Evolutionary conservation across 2,329 filamentous ascomycete genomes (phyloP), one percentile per base, ranked within the genome.

Genomic region (Colletotrichum sp.): DNA sequence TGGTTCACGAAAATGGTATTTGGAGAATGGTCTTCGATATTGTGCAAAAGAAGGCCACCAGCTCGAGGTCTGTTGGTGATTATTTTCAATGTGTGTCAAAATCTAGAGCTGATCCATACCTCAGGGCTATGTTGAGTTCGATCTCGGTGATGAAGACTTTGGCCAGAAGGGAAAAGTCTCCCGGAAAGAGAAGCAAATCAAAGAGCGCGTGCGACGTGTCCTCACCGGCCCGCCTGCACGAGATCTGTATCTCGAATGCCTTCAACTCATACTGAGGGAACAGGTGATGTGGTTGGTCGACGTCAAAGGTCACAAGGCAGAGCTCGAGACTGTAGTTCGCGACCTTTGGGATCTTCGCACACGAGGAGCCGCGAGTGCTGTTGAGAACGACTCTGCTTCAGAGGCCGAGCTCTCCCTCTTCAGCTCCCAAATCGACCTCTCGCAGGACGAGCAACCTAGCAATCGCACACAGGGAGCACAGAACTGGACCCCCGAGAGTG

Each of bases 321-420:
- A 98, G 80, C 88, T 98, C 15, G 95, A 98, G 87, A 93, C 87
- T 9, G 88, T 98, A 12, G 92, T 98, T 7, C 92, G 93, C 75
- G 96, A 98, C 82, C 89, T 99, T 16, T 99, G 97, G 96, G 89
- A 93, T 68, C 86, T 98, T 67, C 91, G 95, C 7, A 87, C 89
- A 4, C 85, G 90, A 49, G 86, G 85, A 24, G 87, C 84, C 62
- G 85, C 82, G 79, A 84, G 16, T 55, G 80, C 59, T 68, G 82
- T 81, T 7, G 82, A 81, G 60, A 80, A 80, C 24, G 80, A 81
- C 16, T 78, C 78, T 26, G 68, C 78, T 10, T 76, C 78, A 57
- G 82, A 82, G 26, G 81, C 72, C 62, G 81, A 81, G 62, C 79
- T 81, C 64, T 83, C 84, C 34, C 78, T 86, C 62, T 87, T 86